phyloP scores from a whole-genome alignment of 768 basidiomycete genomes.

The Pleurotus cornucopiae region DNA sequence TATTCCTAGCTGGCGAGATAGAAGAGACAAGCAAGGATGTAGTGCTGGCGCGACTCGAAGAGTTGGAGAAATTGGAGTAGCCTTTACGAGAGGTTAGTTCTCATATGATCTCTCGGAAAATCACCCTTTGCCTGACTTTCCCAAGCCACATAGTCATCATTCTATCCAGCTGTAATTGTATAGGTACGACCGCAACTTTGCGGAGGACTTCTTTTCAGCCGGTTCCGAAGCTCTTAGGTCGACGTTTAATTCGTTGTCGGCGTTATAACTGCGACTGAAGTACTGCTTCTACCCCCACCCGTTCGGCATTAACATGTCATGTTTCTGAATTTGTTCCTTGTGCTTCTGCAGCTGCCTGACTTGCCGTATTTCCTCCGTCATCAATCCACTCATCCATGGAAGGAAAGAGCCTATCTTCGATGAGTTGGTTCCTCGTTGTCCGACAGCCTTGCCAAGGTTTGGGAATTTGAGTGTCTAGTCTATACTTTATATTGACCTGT shows the following conservation, averaged over 20 bases:
- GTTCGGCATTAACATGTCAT: neutral
- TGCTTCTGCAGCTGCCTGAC: constrained; percentile 5
- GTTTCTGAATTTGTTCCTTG: neutral
- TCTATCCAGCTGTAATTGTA: neutral
- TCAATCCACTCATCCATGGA: neutral
- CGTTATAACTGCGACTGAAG: neutral
- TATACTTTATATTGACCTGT: neutral
- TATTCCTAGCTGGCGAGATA: constrained; percentile 96
- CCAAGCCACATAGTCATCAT: neutral
- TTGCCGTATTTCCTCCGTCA: constrained; percentile 6
- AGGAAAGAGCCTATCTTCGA: neutral
- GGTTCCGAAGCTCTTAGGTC: too few relatives aligned
- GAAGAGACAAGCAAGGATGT: constrained; percentile 99
- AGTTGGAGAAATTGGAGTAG: constrained; percentile 90
- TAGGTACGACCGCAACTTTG: neutral
- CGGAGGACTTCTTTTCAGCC: too few relatives aligned
- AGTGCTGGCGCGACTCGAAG: constrained; percentile 84
- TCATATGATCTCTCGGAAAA: neutral
- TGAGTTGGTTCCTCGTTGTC: constrained; percentile 3
- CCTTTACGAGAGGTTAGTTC: neutral
- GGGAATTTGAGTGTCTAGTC: neutral
- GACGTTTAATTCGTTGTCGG: neutral
- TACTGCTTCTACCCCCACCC: neutral
- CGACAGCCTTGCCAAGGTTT: neutral
- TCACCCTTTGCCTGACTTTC: neutral